Conservation (phyloP, 2,329 filamentous ascomycete species). For the Huntiella moniliformis region DNA sequence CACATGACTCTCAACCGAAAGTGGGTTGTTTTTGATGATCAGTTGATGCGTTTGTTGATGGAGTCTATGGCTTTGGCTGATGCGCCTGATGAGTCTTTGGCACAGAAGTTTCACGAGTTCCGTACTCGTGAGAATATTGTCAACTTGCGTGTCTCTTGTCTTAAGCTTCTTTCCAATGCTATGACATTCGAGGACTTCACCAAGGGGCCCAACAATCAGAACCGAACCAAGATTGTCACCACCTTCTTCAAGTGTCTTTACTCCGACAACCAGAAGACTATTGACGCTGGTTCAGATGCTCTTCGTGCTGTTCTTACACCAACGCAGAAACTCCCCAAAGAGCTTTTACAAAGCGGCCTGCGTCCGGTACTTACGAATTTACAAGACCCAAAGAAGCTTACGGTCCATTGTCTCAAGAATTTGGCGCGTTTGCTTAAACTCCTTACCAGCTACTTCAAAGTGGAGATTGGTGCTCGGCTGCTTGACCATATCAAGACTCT, state of each 20-base stretch:
- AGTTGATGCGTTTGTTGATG: conserved; percentile 74
- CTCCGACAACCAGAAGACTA: conserved; percentile 77
- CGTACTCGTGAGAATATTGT: conserved; percentile 92
- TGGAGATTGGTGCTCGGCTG: conserved; percentile 85
- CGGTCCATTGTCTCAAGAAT: conserved; percentile 75
- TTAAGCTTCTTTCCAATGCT: conserved; percentile 79
- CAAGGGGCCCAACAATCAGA: conserved; percentile 45
- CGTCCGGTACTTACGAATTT: conserved; percentile 92
- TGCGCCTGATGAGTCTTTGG: conserved; percentile 79
- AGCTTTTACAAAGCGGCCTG: conserved; percentile 81
- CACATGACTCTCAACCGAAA: conserved; percentile 77
- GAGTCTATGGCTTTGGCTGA: conserved; percentile 89
- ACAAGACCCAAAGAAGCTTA: conserved; percentile 80
- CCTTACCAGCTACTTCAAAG: conserved; percentile 96
- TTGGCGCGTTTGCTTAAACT: conserved; percentile 75
- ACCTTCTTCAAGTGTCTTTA: conserved; percentile 98
- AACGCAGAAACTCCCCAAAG: conserved; percentile 83
- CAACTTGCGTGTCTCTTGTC: conserved; percentile 77
- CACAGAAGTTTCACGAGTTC: conserved; percentile 83
- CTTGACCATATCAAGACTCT: conserved; percentile 86
- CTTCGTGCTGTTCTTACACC: conserved; percentile 73
- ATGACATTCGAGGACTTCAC: conserved; percentile 87
- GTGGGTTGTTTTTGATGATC: conserved; percentile 81
- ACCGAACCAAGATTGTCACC: conserved; percentile 57
- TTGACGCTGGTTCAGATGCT: conserved; percentile 81